Percentiles rank a stretch among this genome's conserved stretches.
Evolutionary conservation across 345 rosid species (phyloP).

Genomic region (rapeseed (Brassica napus)): DNA sequence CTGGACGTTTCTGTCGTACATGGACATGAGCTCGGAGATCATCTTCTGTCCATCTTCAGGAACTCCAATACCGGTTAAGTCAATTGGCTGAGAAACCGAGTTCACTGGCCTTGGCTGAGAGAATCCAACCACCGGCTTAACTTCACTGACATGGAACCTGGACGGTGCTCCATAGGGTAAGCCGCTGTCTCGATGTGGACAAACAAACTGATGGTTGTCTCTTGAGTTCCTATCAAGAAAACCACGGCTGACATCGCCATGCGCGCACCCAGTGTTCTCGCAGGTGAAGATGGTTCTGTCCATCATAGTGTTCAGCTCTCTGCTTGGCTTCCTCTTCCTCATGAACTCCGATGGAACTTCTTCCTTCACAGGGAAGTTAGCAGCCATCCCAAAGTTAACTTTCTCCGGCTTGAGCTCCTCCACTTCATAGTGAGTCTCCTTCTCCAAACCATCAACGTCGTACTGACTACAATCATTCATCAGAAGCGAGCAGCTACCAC

Average conservation of each 20-base stretch:
- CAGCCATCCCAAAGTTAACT: constrained; percentile 48
- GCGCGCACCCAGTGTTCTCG: constrained; percentile 70
- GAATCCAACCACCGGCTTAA: constrained; percentile 67
- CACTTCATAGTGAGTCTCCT: constrained; percentile 57
- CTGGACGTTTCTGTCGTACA: constrained; percentile 67
- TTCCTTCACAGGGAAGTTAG: constrained; percentile 62
- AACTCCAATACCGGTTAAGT: constrained; percentile 71
- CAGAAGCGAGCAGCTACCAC: constrained; percentile 49
- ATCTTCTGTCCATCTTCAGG: constrained; percentile 94
- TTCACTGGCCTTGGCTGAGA: constrained; percentile 57
- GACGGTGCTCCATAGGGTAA: constrained; percentile 53
- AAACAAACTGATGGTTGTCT: constrained; percentile 84
- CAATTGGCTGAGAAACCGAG: constrained; percentile 49
- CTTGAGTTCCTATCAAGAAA: constrained; percentile 69
- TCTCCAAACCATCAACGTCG: constrained; percentile 74
- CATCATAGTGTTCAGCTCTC: constrained; percentile 55
- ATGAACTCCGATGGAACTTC: constrained; percentile 54
- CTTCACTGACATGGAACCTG: constrained; percentile 67
- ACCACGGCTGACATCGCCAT: constrained; percentile 61
- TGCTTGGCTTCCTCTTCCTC: constrained; percentile 69
- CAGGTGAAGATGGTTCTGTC: constrained; percentile 76
- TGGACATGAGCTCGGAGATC: constrained; percentile 83
- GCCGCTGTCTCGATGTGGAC: constrained; percentile 54
- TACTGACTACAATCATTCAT: constrained; percentile 73
- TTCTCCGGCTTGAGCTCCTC: constrained; percentile 63